Percentiles rank a stretch among this genome's conserved stretches.
phyloP scores from a whole-genome alignment of 2,329 filamentous ascomycete species.

The Colletotrichum siamense region DNA sequence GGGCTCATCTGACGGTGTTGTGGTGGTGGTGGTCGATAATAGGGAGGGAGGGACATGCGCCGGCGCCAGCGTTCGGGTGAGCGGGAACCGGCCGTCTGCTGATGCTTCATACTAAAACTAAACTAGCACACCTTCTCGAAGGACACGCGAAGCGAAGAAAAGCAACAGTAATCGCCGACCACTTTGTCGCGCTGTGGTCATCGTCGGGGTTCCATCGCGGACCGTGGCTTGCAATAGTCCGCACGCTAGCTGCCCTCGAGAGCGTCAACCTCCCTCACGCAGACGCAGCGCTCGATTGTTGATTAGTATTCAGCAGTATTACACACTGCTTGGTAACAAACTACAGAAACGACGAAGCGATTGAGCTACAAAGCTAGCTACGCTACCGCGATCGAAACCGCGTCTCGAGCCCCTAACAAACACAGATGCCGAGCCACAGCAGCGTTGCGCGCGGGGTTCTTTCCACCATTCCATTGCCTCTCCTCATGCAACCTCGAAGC shows the following conservation, averaged over 20 bases:
- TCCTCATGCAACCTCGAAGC: neutral
- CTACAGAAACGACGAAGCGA: neutral
- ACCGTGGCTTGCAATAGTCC: neutral
- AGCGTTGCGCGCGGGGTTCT: neutral
- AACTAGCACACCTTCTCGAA: constrained; percentile 2
- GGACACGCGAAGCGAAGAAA: neutral
- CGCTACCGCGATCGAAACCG: neutral
- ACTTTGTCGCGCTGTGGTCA: neutral
- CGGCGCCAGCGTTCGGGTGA: neutral
- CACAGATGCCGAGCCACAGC: neutral
- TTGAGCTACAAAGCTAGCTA: neutral
- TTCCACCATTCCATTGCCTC: neutral
- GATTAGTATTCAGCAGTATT: neutral
- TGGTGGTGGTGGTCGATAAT: neutral
- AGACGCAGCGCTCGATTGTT: neutral
- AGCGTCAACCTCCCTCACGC: neutral
- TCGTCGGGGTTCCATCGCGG: neutral
- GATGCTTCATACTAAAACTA: neutral
- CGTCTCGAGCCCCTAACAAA: neutral
- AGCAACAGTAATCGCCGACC: neutral
- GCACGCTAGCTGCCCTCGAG: neutral
- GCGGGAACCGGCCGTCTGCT: neutral
- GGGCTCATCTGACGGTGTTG: neutral
- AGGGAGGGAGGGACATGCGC: neutral
- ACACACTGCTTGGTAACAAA: neutral